phyloP scores from a whole-genome alignment of 192 early-diverging fungal species.

The Coemansia sp. region DNA sequence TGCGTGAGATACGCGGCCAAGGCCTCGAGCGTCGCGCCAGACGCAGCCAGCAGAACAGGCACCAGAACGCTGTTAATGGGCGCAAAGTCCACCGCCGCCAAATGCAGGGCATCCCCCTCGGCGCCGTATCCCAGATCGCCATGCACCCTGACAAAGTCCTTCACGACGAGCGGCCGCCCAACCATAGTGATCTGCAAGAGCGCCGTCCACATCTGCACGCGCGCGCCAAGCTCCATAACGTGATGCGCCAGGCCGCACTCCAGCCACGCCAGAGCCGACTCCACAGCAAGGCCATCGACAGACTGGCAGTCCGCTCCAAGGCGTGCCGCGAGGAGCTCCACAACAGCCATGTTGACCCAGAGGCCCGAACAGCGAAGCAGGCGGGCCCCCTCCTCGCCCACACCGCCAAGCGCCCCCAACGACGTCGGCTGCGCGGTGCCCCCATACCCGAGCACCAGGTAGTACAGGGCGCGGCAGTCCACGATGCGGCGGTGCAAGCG shows the following conservation, averaged over 20 bases:
- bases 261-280: conserved; percentile 23
- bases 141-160: conserved; percentile 21
- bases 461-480: conserved; percentile 24
- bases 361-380: conserved; percentile 5
- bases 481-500: conserved; percentile 3
- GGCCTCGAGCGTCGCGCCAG: conserved; percentile 6
- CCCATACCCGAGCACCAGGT: conserved; percentile 24
- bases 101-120: neutral
- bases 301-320: neutral
- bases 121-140: conserved; percentile 10
- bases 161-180: conserved; percentile 2
- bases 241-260: conserved; percentile 14
- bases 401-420: neutral
- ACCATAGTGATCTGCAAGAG: conserved; percentile 18
- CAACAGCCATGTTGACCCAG: conserved; percentile 28
- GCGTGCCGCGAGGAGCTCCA: conserved; percentile 15
- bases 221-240: neutral
- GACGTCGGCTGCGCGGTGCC: conserved; percentile 20
- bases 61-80: conserved; percentile 21
- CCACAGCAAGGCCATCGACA: neutral
- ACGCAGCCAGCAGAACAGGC: conserved; percentile 6
- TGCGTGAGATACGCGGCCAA: conserved; percentile 11
- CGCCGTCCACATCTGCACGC: conserved; percentile 35
- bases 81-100: neutral
- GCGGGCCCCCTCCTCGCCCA: neutral